Conservation (phyloP, 192 early-diverging fungal genomes). For the Dimargaris cristalligena region DNA sequence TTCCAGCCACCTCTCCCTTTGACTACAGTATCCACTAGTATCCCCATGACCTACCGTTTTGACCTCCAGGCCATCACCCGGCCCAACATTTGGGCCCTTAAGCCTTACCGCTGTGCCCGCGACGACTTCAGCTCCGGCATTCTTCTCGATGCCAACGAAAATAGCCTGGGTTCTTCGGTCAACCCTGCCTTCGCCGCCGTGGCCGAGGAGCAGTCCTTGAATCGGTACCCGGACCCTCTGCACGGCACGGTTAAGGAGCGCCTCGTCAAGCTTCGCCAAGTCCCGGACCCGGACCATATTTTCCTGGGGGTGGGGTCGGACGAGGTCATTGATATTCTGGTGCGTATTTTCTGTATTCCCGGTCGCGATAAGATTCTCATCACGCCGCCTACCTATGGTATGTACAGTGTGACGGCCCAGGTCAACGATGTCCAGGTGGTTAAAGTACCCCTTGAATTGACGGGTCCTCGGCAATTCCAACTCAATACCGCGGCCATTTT, state of each 20-base stretch:
- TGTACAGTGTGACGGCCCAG: slow-evolving; percentile 87
- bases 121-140: slow-evolving; percentile 92
- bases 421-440: slow-evolving; percentile 89
- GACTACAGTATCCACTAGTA: too few relatives aligned
- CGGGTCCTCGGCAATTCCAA: slow-evolving; percentile 33
- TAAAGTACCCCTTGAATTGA: slow-evolving; percentile 67
- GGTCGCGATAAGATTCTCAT: slow-evolving; percentile 84
- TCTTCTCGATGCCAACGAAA: slow-evolving; percentile 98
- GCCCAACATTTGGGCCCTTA: slow-evolving; percentile 62
- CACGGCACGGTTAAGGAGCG: slow-evolving; percentile 68
- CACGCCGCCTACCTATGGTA: slow-evolving; percentile 96
- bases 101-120: slow-evolving; percentile 94
- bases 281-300: slow-evolving; percentile 50
- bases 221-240: slow-evolving; percentile 94
- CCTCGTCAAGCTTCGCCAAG: slow-evolving; percentile 46
- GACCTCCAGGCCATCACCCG: slow-evolving; percentile 46
- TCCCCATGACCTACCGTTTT: slow-evolving; percentile 25
- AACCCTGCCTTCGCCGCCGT: slow-evolving; percentile 19
- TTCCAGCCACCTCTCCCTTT: too few relatives aligned
- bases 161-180: slow-evolving; percentile 63
- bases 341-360: slow-evolving; percentile 78
- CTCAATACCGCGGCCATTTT: slow-evolving; percentile 25
- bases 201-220: slow-evolving; percentile 34
- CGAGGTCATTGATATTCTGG: slow-evolving; percentile 83
- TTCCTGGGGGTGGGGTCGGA: slow-evolving; percentile 97